These are phyloP conservation scores for Leptomonas pyrrhocoris DNA, from an alignment of 208 protist genomes.

Conservation along the genomic window DNA sequence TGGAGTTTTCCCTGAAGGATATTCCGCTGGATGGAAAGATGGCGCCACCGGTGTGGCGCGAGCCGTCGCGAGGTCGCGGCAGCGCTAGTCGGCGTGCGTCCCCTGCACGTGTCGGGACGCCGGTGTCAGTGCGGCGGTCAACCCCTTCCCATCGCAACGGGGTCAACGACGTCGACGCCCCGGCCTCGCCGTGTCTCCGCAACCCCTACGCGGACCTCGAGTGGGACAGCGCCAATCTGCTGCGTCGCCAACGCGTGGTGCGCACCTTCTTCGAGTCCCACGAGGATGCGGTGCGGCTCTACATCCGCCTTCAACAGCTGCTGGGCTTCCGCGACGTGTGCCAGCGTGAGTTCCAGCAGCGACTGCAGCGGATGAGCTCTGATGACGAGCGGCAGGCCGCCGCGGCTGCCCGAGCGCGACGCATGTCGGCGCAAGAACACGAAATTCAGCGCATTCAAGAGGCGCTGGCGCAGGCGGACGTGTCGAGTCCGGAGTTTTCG, in stretches of 20 bases:
- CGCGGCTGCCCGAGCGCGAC: neutral
- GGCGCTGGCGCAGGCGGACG: neutral
- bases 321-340: constrained; percentile 13
- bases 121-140: neutral
- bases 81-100: neutral
- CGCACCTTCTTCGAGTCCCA: constrained; percentile 27
- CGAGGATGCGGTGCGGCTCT: constrained; percentile 29
- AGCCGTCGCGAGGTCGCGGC: constrained; percentile 5
- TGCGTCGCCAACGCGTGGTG: constrained; percentile 14
- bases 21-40: constrained; percentile 16
- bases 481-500: constrained; percentile 13
- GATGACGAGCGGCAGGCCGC: constrained; percentile 6
- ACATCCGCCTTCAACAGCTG: constrained; percentile 27
- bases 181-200: neutral
- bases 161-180: no score
- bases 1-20: constrained; percentile 23
- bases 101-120: neutral
- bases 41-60: constrained; percentile 16
- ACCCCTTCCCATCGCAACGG: neutral
- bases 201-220: constrained; percentile 18
- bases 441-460: constrained; percentile 19
- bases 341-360: constrained; percentile 24
- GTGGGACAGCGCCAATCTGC: constrained; percentile 11
- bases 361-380: constrained; percentile 7
- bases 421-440: neutral